Evolutionary conservation across 371 early-diverging fungal species (phyloP).

Genomic region (Chytridiales sp.): DNA sequence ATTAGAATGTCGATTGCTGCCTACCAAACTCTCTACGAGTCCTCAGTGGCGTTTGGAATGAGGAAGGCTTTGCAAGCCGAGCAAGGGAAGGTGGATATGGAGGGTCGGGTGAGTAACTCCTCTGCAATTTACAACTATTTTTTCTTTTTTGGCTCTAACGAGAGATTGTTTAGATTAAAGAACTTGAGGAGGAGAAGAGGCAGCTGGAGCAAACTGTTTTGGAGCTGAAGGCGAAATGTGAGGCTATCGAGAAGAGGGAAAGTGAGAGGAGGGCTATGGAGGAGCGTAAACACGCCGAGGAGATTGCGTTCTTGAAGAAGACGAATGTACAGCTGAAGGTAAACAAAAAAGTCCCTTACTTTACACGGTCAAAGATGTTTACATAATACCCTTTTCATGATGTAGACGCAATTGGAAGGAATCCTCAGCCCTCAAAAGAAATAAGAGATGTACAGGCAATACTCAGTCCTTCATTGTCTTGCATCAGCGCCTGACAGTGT

Average conservation of each 20-base stretch:
- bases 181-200: constrained; percentile 56
- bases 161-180: too few species aligned
- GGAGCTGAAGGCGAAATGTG: constrained; percentile 60
- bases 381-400: neutral
- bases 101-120: constrained; percentile 37
- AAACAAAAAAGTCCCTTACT: neutral
- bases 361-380: neutral
- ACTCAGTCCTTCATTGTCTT: too few species aligned
- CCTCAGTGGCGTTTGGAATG: constrained; percentile 60
- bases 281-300: constrained; percentile 60
- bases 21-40: constrained; percentile 58
- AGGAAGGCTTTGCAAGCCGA: constrained; percentile 58
- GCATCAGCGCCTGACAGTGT: too few species aligned
- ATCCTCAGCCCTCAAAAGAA: constrained; percentile 59
- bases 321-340: constrained; percentile 63
- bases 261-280: constrained; percentile 56
- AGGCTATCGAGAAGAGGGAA: constrained; percentile 58
- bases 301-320: constrained; percentile 61
- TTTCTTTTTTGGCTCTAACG: neutral
- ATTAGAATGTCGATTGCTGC: constrained; percentile 61
- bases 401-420: constrained; percentile 58
- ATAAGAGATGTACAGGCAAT: too few species aligned
- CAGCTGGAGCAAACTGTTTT: constrained; percentile 49
- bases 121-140: neutral
- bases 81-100: constrained; percentile 57